Evolutionary conservation across 1,139 yeast species (phyloP).

Genomic region (Yamadazyma triangularis): DNA sequence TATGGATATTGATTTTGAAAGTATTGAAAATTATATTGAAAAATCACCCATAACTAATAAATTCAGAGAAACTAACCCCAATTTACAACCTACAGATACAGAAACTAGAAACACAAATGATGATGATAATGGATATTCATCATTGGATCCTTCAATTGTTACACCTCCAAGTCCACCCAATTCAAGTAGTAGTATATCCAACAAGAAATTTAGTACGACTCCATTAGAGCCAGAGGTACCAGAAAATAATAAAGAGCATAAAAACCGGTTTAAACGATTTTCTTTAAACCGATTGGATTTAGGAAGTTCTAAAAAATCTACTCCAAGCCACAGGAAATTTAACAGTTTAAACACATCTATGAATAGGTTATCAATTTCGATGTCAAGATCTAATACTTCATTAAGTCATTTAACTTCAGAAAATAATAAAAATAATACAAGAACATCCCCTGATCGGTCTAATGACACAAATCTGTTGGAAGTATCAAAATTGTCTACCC

Average conservation of each 20-base stretch:
- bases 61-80: slow-evolving; percentile 24
- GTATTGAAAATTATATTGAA: slow-evolving; percentile 19
- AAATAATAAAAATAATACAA: background rate
- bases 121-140: slow-evolving; percentile 7
- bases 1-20: slow-evolving; percentile 7
- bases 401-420: slow-evolving; percentile 1
- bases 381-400: background rate
- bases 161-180: slow-evolving; percentile 6
- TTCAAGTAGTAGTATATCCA: slow-evolving; percentile 1
- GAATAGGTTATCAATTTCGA: slow-evolving; percentile 3
- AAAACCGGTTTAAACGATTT: slow-evolving; percentile 9
- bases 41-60: slow-evolving; percentile 20
- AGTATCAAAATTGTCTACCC: slow-evolving; percentile 12
- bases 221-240: slow-evolving; percentile 1
- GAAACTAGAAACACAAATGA: slow-evolving; percentile 7
- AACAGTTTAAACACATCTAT: slow-evolving; percentile 6
- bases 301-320: slow-evolving; percentile 5
- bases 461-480: slow-evolving; percentile 1
- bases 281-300: slow-evolving; percentile 10
- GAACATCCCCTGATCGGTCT: slow-evolving; percentile 4
- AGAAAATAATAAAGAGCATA: background rate
- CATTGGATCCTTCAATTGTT: slow-evolving; percentile 11
- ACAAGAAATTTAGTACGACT: slow-evolving; percentile 1
- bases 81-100: slow-evolving; percentile 17
- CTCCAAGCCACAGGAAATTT: slow-evolving; percentile 8